Conservation (phyloP, 257 asterid species). For the Anisodus tanguticus region DNA sequence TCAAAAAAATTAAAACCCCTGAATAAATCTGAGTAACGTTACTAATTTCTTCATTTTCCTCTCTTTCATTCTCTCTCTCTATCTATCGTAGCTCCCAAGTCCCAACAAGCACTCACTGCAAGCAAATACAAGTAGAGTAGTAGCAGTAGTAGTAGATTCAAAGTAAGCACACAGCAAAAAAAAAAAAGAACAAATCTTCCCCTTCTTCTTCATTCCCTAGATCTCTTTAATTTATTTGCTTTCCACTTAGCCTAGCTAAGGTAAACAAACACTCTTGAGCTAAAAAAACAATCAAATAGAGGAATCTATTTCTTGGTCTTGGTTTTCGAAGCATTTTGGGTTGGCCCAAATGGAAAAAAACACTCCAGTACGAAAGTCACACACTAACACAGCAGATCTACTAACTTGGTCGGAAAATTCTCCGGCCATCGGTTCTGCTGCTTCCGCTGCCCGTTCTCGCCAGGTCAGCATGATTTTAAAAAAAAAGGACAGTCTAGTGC, state of each 20-base stretch:
- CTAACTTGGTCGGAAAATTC: slow-evolving; percentile 83
- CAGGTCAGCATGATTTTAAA: slow-evolving; percentile 50
- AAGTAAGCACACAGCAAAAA: neutral
- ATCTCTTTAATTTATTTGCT: slow-evolving; percentile 20
- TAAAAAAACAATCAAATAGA: neutral
- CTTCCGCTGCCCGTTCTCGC: slow-evolving; percentile 63
- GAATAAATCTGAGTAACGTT: slow-evolving; percentile 31
- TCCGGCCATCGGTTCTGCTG: slow-evolving; percentile 43
- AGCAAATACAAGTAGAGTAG: slow-evolving; percentile 25
- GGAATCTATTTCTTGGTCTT: neutral
- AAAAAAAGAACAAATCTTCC: neutral
- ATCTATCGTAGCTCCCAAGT: slow-evolving; percentile 32
- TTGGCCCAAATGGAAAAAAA: slow-evolving; percentile 59
- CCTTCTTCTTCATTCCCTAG: neutral
- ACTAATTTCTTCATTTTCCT: neutral
- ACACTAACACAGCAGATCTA: slow-evolving; percentile 93
- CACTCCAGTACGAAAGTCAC: slow-evolving; percentile 88
- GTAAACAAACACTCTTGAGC: neutral
- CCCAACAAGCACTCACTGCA: slow-evolving; percentile 31
- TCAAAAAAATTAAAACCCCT: slow-evolving; percentile 27
- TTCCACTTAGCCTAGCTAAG: too few relatives aligned
- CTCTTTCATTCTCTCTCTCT: neutral
- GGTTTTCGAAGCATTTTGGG: neutral
- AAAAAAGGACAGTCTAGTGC: neutral
- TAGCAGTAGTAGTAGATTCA: neutral